phyloP scores from a whole-genome alignment of 2,329 filamentous ascomycete species.

The Aspergillus ochraceus region DNA sequence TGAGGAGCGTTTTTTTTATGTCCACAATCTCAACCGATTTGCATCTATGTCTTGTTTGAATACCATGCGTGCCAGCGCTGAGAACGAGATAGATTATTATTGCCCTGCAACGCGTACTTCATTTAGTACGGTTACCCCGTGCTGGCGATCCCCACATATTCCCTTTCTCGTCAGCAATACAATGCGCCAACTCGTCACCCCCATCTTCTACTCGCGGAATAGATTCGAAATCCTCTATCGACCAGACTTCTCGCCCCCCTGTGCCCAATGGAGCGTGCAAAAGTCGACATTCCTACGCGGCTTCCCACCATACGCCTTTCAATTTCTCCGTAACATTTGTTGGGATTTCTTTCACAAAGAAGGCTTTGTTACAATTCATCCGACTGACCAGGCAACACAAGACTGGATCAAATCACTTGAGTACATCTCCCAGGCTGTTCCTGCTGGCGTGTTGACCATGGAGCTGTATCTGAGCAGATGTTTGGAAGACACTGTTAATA shows the following conservation, averaged over 20 bases:
- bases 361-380: neutral
- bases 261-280: neutral
- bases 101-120: constrained; percentile 4
- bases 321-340: neutral
- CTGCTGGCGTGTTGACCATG: neutral
- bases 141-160: neutral
- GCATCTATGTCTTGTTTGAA: neutral
- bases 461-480: neutral
- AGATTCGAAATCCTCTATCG: neutral
- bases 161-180: constrained; percentile 3
- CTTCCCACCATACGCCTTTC: neutral
- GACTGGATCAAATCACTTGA: constrained; percentile 2
- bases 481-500: neutral
- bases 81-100: neutral
- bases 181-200: neutral
- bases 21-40: neutral
- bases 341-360: neutral
- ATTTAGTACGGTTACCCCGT: constrained; percentile 1
- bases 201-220: neutral
- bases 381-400: neutral
- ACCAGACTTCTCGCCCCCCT: neutral
- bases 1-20: neutral
- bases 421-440: neutral
- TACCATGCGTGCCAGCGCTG: too few relatives aligned
- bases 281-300: neutral